Evolutionary conservation across 2,329 filamentous ascomycete genomes (phyloP), one percentile per base, ranked within the genome.

Genomic region (Cyphellophora europaea): DNA sequence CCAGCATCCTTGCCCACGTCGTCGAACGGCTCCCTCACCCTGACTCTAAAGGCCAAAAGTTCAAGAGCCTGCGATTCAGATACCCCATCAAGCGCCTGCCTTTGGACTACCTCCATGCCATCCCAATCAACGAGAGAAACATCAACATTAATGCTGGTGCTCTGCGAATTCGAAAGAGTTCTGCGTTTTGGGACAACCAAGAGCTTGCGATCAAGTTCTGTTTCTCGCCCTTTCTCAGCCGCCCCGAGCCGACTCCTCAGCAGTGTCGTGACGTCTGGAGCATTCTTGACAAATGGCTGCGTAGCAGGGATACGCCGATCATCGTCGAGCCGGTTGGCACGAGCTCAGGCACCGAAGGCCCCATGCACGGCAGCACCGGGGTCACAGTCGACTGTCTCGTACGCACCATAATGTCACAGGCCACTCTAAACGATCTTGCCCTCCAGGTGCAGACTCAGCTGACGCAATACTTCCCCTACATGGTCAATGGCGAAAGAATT

Each of bases 381-480:
- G n/a, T n/a, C 10, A 44, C 37, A 6, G 23, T 48, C 12, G 44
- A 50, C 27, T 33, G 35, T 6, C 31, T 50, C 12, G 43, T 49
- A 19, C 40, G 43, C 18, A 41, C 42, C 17, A 46, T 50, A 15
- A 12, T 50, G 8, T 33, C 44, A 8, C 48, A 50, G 29, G 21
- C 39, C 11, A 45, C 43, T 28, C 44, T 32, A 4, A 50, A 50
- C 30, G 42, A 48, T 12, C 19, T 21, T 3, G 46, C 45, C 6
- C 32, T 46, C 15, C 37, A 43, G 21, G 38, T 33, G 3, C 46
- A 49, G 33, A 33, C 38, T 6, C 27, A 35, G 11, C 36, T 50
- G 37, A 35, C 41, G 19, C 27, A 34, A 6, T 36, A 32, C 12
- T 50, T 47, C 27, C 44, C 42, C 3, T 50, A 46, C 34, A 8